Percentiles rank a stretch among this genome's conserved stretches.
phyloP scores from a whole-genome alignment of 345 rosid genomes.

The Eucalyptus polybractea region DNA sequence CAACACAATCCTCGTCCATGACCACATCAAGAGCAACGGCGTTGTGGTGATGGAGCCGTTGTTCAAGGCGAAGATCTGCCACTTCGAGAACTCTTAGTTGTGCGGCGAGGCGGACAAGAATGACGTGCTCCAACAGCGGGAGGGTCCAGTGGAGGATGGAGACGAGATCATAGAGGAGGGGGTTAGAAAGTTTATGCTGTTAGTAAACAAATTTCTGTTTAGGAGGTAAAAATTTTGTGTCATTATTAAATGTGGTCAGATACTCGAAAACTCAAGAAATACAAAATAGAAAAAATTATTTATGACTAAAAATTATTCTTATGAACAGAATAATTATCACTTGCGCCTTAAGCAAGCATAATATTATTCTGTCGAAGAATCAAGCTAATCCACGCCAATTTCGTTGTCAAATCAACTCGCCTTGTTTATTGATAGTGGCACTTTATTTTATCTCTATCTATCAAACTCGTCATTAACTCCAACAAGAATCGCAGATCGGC shows the following conservation, averaged over 20 bases:
- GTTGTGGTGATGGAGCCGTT: too few relatives aligned
- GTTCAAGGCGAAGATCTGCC: too few relatives aligned
- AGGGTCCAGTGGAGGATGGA: rapidly evolving
- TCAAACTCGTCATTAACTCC: background rate
- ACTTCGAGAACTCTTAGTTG: too few relatives aligned
- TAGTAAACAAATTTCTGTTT: too few relatives aligned
- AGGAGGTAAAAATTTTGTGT: too few relatives aligned
- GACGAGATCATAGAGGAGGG: rapidly evolving
- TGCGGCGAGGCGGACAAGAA: too few relatives aligned
- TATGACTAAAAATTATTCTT: rapidly evolving
- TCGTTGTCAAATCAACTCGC: background rate
- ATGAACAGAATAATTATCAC: rapidly evolving
- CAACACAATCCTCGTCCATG: too few relatives aligned
- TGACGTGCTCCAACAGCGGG: rapidly evolving
- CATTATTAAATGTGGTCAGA: rapidly evolving
- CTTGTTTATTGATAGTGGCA: background rate
- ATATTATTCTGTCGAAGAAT: rapidly evolving
- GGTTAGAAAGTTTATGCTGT: rapidly evolving
- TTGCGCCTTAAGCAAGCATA: rapidly evolving
- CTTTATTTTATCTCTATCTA: background rate
- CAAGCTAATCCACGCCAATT: rapidly evolving
- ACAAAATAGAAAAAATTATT: rapidly evolving
- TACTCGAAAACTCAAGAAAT: rapidly evolving
- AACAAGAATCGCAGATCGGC: background rate
- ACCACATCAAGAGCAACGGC: too few relatives aligned